Evolutionary conservation across 805 yeast genomes (phyloP).

Genomic region (Lipomyces kockii): DNA sequence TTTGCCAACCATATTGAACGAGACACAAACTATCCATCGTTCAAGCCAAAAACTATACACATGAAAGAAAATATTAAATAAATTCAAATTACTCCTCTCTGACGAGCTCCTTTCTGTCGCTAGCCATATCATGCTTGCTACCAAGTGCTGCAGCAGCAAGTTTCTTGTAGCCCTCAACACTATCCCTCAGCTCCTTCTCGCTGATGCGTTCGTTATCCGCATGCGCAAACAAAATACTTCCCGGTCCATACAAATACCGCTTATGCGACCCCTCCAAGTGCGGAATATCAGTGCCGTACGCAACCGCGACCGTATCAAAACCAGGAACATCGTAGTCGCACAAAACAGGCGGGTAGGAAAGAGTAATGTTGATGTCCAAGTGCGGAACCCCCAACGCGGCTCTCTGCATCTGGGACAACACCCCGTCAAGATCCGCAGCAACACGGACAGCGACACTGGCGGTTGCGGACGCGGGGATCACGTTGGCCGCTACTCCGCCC

Average conservation of each 20-base stretch:
- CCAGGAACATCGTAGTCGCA: slow-evolving; percentile 68
- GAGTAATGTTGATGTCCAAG: slow-evolving; percentile 37
- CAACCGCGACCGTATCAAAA: slow-evolving; percentile 57
- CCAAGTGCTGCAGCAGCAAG: slow-evolving; percentile 43
- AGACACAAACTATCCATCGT: background rate
- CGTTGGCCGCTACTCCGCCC: slow-evolving; percentile 72
- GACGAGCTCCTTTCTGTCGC: background rate
- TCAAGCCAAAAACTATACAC: background rate
- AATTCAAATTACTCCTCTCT: background rate
- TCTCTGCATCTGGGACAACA: slow-evolving; percentile 47
- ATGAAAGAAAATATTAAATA: background rate
- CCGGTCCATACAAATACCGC: slow-evolving; percentile 69
- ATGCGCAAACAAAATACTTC: slow-evolving; percentile 43
- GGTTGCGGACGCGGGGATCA: slow-evolving; percentile 61
- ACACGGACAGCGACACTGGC: slow-evolving; percentile 60
- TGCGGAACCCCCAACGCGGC: slow-evolving; percentile 44
- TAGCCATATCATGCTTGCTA: background rate
- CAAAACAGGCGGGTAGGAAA: slow-evolving; percentile 47
- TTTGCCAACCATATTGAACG: background rate
- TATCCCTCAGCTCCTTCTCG: slow-evolving; percentile 52
- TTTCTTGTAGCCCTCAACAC: slow-evolving; percentile 59
- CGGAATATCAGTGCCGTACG: slow-evolving; percentile 62
- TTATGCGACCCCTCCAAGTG: slow-evolving; percentile 48
- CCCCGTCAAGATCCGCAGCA: slow-evolving; percentile 52
- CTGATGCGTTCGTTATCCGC: slow-evolving; percentile 38